Conservation (phyloP, 768 basidiomycete genomes). For the Leccinum imitatum region DNA sequence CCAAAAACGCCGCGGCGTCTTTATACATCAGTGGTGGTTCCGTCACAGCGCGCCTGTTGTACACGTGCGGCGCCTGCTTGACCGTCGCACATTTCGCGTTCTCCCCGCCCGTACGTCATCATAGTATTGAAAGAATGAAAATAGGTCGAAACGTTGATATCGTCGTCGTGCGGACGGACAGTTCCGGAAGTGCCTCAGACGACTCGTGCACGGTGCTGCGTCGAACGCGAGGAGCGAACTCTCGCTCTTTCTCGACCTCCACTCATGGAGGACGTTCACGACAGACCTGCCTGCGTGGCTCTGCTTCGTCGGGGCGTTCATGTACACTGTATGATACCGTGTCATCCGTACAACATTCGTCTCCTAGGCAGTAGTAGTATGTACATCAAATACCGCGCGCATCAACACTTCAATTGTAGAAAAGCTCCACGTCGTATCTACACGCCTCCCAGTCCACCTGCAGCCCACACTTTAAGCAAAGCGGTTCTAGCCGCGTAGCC, state of each 20-base stretch:
- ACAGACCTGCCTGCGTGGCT: constrained; percentile 6
- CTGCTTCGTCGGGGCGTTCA: constrained; percentile 4
- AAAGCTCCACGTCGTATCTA: constrained; percentile 22
- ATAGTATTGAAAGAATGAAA: neutral
- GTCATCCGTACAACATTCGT: neutral
- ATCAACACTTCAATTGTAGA: constrained; percentile 9
- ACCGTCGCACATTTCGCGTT: constrained; percentile 10
- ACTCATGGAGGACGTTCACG: constrained; percentile 1
- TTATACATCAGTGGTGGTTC: neutral
- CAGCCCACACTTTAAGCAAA: constrained; percentile 17
- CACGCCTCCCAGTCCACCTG: constrained; percentile 24
- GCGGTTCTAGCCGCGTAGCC: constrained; percentile 18
- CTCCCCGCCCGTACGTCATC: neutral
- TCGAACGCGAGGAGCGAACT: constrained; percentile 1
- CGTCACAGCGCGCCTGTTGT: neutral
- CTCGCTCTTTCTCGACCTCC: neutral
- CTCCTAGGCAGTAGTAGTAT: neutral
- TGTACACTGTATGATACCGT: neutral
- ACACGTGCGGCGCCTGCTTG: constrained; percentile 5
- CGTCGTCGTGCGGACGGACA: neutral
- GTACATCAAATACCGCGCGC: neutral
- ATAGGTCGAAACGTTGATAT: neutral
- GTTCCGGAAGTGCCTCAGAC: constrained; percentile 4
- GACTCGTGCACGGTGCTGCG: neutral
- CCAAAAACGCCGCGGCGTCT: neutral